Conservation (phyloP, 352 stramenopile genomes). For the Pythium oligandrum region DNA sequence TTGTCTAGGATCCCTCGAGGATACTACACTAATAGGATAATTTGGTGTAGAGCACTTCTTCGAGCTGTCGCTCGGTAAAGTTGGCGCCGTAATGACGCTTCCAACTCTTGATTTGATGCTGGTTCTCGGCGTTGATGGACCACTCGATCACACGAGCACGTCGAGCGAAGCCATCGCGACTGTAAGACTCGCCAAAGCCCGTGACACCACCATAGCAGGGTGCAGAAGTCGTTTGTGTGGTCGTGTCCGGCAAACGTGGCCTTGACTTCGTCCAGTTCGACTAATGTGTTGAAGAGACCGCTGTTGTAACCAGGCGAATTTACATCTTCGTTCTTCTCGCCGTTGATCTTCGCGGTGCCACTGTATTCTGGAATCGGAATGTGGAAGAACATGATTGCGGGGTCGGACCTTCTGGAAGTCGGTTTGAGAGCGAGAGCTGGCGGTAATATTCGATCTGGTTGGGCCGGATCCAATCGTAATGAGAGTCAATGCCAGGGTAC, state of each 20-base stretch:
- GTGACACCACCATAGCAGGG: conserved; percentile 47
- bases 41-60: conserved; percentile 12
- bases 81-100: conserved; percentile 20
- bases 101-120: conserved; percentile 18
- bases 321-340: conserved; percentile 36
- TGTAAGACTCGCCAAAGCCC: conserved; percentile 40
- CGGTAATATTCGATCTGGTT: conserved; percentile 46
- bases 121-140: conserved; percentile 25
- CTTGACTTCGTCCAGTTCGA: conserved; percentile 53
- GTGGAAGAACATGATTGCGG: conserved; percentile 66
- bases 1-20: no score
- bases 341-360: conserved; percentile 14
- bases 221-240: conserved; percentile 61
- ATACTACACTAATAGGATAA: no score
- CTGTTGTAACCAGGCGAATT: conserved; percentile 31
- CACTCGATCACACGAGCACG: conserved; percentile 55
- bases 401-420: conserved; percentile 15
- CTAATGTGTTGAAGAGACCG: conserved; percentile 35
- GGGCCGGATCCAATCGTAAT: conserved; percentile 53
- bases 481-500: conserved; percentile 27
- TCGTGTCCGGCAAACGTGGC: conserved; percentile 55
- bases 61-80: conserved; percentile 5
- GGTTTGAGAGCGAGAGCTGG: conserved; percentile 16
- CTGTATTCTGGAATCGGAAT: conserved; percentile 50
- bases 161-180: conserved; percentile 22